Percentiles rank a stretch among this genome's conserved stretches.
phyloP scores from a whole-genome alignment of 2,329 filamentous ascomycete genomes.

The Colletotrichum trifolii region DNA sequence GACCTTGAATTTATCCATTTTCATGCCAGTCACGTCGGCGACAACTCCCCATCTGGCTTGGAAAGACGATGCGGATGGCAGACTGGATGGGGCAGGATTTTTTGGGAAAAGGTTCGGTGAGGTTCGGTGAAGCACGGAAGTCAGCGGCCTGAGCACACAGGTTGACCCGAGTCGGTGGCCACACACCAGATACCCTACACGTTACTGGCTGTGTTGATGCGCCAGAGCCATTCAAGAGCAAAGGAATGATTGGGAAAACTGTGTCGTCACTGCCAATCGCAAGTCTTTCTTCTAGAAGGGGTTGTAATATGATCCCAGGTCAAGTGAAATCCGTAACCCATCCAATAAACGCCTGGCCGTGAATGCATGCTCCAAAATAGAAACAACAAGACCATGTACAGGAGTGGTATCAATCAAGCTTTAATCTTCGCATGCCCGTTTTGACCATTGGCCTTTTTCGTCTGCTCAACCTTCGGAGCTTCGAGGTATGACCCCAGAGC shows the following conservation, averaged over 20 bases:
- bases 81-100: slow-evolving; percentile 12
- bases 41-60: slow-evolving; percentile 10
- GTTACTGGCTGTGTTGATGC: too few relatives aligned
- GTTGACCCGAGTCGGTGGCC: background rate
- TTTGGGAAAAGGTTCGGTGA: slow-evolving; percentile 21
- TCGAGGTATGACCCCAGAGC: slow-evolving; percentile 65
- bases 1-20: slow-evolving; percentile 35
- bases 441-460: background rate
- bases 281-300: too few relatives aligned
- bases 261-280: too few relatives aligned
- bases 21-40: background rate
- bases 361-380: background rate
- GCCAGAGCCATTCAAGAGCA: too few relatives aligned
- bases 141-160: too few relatives aligned
- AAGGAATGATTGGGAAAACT: too few relatives aligned
- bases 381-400: background rate
- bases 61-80: background rate
- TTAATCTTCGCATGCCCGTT: slow-evolving; percentile 19
- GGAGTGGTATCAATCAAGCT: background rate
- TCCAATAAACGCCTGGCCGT: slow-evolving; percentile 29
- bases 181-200: background rate
- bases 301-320: background rate
- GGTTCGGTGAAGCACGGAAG: background rate
- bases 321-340: slow-evolving; percentile 9
- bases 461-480: slow-evolving; percentile 35